Evolutionary conservation across 202 grass and related monocot species (phyloP).

Genomic region (Panicum virgatum): DNA sequence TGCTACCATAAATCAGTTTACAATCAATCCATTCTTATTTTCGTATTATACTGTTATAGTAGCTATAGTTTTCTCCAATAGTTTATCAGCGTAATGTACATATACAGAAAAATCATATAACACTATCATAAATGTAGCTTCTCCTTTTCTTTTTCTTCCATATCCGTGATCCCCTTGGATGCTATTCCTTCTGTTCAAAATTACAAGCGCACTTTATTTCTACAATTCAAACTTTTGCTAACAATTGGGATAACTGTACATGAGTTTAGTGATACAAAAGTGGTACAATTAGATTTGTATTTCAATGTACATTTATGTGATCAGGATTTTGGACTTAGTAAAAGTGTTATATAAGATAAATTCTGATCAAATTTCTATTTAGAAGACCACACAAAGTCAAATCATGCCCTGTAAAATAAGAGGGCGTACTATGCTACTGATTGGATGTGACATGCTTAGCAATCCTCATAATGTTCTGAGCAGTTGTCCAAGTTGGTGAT

Average conservation of each 20-base stretch:
- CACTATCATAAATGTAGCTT: background rate
- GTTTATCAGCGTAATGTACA: constrained; percentile 9
- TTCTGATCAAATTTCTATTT: background rate
- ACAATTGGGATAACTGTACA: background rate
- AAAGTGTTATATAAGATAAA: background rate
- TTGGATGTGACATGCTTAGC: background rate
- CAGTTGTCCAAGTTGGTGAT: background rate
- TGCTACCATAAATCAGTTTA: background rate
- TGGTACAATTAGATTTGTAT: background rate
- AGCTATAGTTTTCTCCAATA: background rate
- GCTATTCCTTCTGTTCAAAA: background rate
- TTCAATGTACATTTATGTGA: background rate
- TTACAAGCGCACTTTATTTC: background rate
- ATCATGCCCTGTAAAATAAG: background rate
- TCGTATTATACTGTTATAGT: background rate
- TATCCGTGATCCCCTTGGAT: background rate
- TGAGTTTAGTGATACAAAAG: background rate
- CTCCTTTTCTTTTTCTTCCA: background rate
- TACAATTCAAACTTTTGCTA: background rate
- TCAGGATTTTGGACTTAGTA: background rate
- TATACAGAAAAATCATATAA: background rate
- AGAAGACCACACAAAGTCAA: background rate
- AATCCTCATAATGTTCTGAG: background rate
- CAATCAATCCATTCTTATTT: background rate
- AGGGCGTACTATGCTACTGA: background rate